Percentiles rank a stretch among this genome's conserved stretches.
Evolutionary conservation across 139 green algal species (phyloP).

Genomic region (Dunaliella sp.): DNA sequence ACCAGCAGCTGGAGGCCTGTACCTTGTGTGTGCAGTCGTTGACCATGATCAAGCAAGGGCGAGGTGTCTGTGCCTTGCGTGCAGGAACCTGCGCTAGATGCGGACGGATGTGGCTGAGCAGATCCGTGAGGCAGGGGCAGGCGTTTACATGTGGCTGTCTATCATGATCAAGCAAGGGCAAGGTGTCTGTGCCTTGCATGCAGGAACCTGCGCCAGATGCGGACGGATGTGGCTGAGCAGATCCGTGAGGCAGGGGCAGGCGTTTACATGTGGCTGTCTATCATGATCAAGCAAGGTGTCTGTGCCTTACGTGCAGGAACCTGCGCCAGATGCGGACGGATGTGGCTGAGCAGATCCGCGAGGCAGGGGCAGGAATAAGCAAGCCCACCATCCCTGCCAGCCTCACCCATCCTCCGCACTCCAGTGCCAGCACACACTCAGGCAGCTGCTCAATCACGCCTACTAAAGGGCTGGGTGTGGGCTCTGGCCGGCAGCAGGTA

Average conservation of each 20-base stretch:
- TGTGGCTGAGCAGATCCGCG: constrained; percentile 25
- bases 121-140: constrained; percentile 13
- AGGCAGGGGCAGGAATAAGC: not conserved
- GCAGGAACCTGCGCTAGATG: constrained; percentile 38
- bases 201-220: constrained; percentile 38
- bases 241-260: constrained; percentile 13
- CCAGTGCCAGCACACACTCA: not conserved
- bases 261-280: no score
- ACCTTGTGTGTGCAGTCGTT: no score
- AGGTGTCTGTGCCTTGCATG: no score
- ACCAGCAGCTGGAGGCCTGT: no score
- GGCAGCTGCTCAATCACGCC: not conserved
- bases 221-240: constrained; percentile 25
- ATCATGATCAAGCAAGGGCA: no score
- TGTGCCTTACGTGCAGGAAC: no score
- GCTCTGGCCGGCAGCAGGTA: not conserved
- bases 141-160: no score
- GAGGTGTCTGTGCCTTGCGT: no score
- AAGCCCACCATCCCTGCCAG: not conserved
- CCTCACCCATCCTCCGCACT: not conserved
- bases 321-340: constrained; percentile 31
- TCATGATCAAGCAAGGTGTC: no score
- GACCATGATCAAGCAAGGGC: no score
- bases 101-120: constrained; percentile 27
- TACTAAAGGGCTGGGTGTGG: not conserved